These are phyloP conservation scores for Aspergillus arachidicola DNA, from an alignment of 2,329 filamentous ascomycete genomes.

Conservation along the genomic window DNA sequence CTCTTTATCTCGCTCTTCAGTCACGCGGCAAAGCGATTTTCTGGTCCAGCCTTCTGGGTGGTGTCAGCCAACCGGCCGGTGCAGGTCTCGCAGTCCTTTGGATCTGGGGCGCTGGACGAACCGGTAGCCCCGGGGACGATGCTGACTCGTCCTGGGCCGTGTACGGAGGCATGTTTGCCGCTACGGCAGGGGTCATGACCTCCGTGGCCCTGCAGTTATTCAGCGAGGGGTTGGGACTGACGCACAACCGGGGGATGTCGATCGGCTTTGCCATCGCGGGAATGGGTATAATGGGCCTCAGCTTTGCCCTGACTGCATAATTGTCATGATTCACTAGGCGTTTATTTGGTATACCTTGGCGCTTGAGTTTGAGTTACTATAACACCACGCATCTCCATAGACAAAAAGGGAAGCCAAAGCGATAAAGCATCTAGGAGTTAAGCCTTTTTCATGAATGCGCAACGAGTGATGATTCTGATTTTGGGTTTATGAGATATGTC, in stretches of 20 bases:
- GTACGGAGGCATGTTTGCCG: conserved; percentile 72
- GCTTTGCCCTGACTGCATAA: conserved; percentile 76
- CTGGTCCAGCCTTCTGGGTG: conserved; percentile 81
- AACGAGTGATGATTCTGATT: conserved; percentile 19
- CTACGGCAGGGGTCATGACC: conserved; percentile 92
- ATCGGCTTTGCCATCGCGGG: conserved; percentile 51
- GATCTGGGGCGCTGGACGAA: conserved; percentile 71
- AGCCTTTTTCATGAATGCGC: conserved; percentile 4
- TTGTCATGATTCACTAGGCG: not conserved
- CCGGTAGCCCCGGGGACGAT: conserved; percentile 33
- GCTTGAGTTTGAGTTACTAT: not conserved
- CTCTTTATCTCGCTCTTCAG: conserved; percentile 85
- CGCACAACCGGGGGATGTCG: conserved; percentile 47
- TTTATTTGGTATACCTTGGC: not conserved
- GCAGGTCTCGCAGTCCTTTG: conserved; percentile 82
- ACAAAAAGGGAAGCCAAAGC: not conserved
- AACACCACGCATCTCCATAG: not conserved
- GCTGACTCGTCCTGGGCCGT: conserved; percentile 55
- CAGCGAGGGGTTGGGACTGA: conserved; percentile 79
- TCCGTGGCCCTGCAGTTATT: conserved; percentile 89
- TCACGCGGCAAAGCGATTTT: conserved; percentile 80
- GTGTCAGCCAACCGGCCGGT: conserved; percentile 82
- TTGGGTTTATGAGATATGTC: conserved; percentile 11
- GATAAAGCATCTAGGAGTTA: conserved; percentile 9
- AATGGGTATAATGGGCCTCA: conserved; percentile 84